Conservation (phyloP, 2,329 filamentous ascomycete species). For the Moelleriella libera region DNA sequence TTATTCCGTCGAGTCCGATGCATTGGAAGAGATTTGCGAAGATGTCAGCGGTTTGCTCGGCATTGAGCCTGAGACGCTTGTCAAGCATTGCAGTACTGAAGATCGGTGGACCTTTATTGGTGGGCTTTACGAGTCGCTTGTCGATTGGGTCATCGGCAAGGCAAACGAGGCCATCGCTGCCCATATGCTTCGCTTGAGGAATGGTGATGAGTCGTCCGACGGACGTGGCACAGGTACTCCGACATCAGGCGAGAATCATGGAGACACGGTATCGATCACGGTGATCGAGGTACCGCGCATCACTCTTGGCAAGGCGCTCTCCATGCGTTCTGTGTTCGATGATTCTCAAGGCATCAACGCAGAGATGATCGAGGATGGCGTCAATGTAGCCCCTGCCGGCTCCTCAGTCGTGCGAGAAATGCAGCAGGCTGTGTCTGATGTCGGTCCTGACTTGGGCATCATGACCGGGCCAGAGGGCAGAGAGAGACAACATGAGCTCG, state of each 20-base stretch:
- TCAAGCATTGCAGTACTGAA: slow-evolving; percentile 65
- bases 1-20: slow-evolving; percentile 71
- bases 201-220: slow-evolving; percentile 53
- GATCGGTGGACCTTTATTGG: slow-evolving; percentile 73
- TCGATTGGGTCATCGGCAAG: slow-evolving; percentile 86
- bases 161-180: slow-evolving; percentile 73
- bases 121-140: slow-evolving; percentile 82
- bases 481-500: slow-evolving; percentile 64
- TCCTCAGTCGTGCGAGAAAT: slow-evolving; percentile 79
- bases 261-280: slow-evolving; percentile 79
- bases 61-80: slow-evolving; percentile 70
- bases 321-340: slow-evolving; percentile 83
- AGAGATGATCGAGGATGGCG: slow-evolving; percentile 93
- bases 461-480: slow-evolving; percentile 50
- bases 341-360: slow-evolving; percentile 85
- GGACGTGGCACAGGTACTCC: slow-evolving; percentile 50
- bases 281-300: slow-evolving; percentile 75
- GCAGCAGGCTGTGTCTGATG: slow-evolving; percentile 64
- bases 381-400: slow-evolving; percentile 60
- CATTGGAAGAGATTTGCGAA: slow-evolving; percentile 73
- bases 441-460: slow-evolving; percentile 67
- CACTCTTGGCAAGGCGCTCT: slow-evolving; percentile 71
- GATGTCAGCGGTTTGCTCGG: slow-evolving; percentile 80
- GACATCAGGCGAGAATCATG: slow-evolving; percentile 53
- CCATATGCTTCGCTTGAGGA: slow-evolving; percentile 55